Evolutionary conservation across 306 rosid genomes (phyloP).

Genomic region (Pterocarpus santalinus): DNA sequence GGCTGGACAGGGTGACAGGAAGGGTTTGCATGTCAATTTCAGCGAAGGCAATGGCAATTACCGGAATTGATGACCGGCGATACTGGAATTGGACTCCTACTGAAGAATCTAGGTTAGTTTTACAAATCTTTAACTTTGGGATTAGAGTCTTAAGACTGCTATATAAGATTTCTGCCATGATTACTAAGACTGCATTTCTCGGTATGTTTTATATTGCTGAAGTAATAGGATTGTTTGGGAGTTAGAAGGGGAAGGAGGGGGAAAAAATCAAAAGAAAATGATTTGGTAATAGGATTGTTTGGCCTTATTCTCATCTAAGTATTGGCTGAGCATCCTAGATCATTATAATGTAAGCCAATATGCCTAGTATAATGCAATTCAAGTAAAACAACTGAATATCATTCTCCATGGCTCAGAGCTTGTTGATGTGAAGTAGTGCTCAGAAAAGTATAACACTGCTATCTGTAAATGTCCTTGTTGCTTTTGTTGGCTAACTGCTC

Average conservation of each 20-base stretch:
- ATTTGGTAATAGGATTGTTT: background rate
- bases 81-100: conserved; percentile 97
- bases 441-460: background rate
- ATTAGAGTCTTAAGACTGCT: background rate
- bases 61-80: conserved; percentile 88
- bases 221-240: background rate
- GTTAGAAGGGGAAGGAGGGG: background rate
- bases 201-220: background rate
- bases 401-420: background rate
- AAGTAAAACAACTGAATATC: background rate
- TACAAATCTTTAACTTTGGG: background rate
- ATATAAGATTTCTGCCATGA: background rate
- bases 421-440: background rate
- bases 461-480: background rate
- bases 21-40: conserved; percentile 74
- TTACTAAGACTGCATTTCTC: background rate
- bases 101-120: conserved; percentile 84
- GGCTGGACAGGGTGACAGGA: conserved; percentile 87
- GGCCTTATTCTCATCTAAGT: conserved; percentile 1
- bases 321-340: conserved; percentile 12
- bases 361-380: background rate
- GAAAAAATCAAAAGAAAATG: background rate
- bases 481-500: conserved; percentile 8
- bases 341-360: background rate
- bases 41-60: conserved; percentile 80